phyloP scores from a whole-genome alignment of 805 yeast genomes.

The Myxozyma kluyveri region DNA sequence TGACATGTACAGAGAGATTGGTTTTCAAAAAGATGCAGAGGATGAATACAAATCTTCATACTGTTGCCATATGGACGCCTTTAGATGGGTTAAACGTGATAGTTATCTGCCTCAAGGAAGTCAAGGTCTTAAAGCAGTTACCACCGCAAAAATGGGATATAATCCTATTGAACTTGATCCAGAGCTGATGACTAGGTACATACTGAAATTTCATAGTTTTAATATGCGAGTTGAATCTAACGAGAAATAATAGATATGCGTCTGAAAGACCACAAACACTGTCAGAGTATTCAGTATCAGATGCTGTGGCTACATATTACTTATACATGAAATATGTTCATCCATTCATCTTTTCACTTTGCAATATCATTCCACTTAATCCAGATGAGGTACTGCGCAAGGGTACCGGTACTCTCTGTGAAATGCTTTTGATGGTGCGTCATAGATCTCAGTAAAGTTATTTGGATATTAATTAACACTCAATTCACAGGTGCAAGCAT shows the following conservation, averaged over 20 bases:
- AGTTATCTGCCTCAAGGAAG: slow-evolving; percentile 97
- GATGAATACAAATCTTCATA: slow-evolving; percentile 90
- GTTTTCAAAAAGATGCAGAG: slow-evolving; percentile 83
- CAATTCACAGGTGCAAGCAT: slow-evolving; percentile 60
- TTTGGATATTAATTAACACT: not conserved
- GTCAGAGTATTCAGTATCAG: slow-evolving; percentile 97
- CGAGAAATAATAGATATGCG: slow-evolving; percentile 58
- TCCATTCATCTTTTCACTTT: slow-evolving; percentile 91
- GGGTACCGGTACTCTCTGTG: slow-evolving; percentile 98
- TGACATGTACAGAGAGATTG: slow-evolving; percentile 88
- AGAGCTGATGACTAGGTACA: slow-evolving; percentile 85
- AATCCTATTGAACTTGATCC: slow-evolving; percentile 97
- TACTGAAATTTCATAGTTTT: not conserved
- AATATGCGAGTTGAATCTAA: not conserved
- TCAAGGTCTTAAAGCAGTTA: slow-evolving; percentile 96
- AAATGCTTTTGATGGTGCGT: slow-evolving; percentile 85
- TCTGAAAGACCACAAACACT: slow-evolving; percentile 85
- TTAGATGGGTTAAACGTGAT: slow-evolving; percentile 96
- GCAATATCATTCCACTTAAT: slow-evolving; percentile 91
- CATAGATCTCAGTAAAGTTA: not conserved
- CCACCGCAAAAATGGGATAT: slow-evolving; percentile 91
- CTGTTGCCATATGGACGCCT: slow-evolving; percentile 97
- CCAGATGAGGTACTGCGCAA: slow-evolving; percentile 95
- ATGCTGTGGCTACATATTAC: slow-evolving; percentile 98
- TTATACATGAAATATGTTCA: slow-evolving; percentile 94